phyloP scores from a whole-genome alignment of 805 yeast genomes.

The Zygosaccharomyces bisporus region DNA sequence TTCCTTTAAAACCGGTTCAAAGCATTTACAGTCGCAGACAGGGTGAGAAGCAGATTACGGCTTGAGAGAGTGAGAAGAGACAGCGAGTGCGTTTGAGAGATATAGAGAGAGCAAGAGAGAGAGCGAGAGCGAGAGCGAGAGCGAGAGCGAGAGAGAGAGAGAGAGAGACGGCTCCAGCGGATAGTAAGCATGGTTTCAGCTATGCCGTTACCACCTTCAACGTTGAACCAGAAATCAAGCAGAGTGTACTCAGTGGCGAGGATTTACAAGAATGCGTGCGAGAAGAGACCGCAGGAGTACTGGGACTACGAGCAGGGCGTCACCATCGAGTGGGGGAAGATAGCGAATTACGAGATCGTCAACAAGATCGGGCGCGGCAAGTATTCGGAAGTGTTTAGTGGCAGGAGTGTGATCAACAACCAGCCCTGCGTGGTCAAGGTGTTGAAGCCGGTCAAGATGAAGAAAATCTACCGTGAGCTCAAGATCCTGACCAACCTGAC shows the following conservation, averaged over 20 bases:
- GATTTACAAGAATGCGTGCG: conserved; percentile 79
- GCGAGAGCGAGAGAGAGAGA: not conserved
- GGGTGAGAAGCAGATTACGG: too few relatives aligned
- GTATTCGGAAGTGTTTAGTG: conserved; percentile 90
- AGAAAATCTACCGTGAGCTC: conserved; percentile 88
- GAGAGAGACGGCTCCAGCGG: not conserved
- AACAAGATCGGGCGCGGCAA: conserved; percentile 88
- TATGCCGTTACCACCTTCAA: conserved; percentile 36
- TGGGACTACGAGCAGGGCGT: conserved; percentile 78
- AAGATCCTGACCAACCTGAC: conserved; percentile 80
- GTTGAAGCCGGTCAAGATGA: conserved; percentile 86
- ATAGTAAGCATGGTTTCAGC: conserved; percentile 6
- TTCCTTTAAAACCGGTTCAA: not conserved
- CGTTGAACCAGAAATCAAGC: conserved; percentile 33
- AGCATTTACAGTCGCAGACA: too few relatives aligned
- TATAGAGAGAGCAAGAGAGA: too few relatives aligned
- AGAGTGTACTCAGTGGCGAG: conserved; percentile 56
- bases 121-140: too few relatives aligned
- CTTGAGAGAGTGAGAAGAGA: too few relatives aligned
- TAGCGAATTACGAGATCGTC: conserved; percentile 78
- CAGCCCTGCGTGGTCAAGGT: conserved; percentile 81
- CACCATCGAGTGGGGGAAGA: conserved; percentile 78
- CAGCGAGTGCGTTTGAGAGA: too few relatives aligned
- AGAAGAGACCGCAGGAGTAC: conserved; percentile 68
- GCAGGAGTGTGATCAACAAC: conserved; percentile 60